phyloP scores from a whole-genome alignment of 345 rosid genomes.

The Cardamine occulta region DNA sequence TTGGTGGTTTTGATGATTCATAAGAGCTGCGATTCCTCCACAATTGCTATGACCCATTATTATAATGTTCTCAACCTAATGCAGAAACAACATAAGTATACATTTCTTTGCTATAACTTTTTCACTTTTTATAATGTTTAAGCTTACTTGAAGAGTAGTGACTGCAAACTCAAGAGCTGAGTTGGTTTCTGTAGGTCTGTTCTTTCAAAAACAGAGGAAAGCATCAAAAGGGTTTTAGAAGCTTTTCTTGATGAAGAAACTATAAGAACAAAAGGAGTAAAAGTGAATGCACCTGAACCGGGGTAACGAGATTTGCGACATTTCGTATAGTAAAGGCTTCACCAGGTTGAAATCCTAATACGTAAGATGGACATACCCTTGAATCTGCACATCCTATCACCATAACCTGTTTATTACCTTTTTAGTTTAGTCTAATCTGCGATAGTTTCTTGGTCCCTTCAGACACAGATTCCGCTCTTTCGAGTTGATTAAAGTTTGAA shows the following conservation, averaged over 20 bases:
- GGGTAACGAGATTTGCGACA: constrained; percentile 91
- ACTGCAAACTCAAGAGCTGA: constrained; percentile 94
- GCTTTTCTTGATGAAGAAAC: background rate
- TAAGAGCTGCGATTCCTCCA: constrained; percentile 86
- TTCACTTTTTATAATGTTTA: background rate
- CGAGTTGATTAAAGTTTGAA: background rate
- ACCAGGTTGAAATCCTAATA: constrained; percentile 91
- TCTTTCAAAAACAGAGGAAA: constrained; percentile 47
- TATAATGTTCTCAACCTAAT: constrained; percentile 83
- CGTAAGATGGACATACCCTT: constrained; percentile 85
- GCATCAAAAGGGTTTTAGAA: background rate
- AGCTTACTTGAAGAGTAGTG: constrained; percentile 68
- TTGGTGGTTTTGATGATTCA: constrained; percentile 71
- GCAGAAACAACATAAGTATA: constrained; percentile 21
- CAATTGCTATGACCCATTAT: constrained; percentile 88
- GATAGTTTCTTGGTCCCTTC: background rate
- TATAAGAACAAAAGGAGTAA: background rate
- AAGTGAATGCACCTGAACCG: constrained; percentile 57
- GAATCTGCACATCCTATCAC: constrained; percentile 97
- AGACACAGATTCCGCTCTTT: background rate
- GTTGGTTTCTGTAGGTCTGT: constrained; percentile 92
- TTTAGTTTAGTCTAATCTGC: constrained; percentile 39
- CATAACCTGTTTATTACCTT: constrained; percentile 63
- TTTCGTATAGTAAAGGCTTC: constrained; percentile 88
- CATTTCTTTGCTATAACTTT: background rate